Evolutionary conservation across 2,329 filamentous ascomycete species (phyloP).

Genomic region (Monosporascus cannonballus): DNA sequence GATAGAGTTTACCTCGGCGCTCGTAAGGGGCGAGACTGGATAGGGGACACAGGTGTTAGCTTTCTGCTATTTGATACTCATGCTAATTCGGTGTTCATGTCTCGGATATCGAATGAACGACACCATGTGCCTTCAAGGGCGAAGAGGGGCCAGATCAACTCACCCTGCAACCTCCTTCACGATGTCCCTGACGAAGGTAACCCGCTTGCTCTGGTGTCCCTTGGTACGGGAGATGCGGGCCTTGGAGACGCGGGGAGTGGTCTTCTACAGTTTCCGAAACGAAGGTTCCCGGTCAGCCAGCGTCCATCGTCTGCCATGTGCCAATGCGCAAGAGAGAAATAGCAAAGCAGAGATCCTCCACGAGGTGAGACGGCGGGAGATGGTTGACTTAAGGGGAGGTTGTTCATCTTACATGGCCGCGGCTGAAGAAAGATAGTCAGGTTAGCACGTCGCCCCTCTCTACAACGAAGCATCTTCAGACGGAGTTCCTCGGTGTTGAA

Average conservation of each 20-base stretch:
- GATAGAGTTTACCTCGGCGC: conserved; percentile 53
- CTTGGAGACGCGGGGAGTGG: conserved; percentile 71
- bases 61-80: background rate
- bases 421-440: conserved; percentile 35
- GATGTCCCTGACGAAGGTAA: conserved; percentile 92
- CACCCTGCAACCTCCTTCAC: conserved; percentile 98
- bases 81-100: too few species aligned
- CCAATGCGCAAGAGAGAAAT: conserved; percentile 23
- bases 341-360: conserved; percentile 62
- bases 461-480: too few species aligned
- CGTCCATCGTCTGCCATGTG: conserved; percentile 55
- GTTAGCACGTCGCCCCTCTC: background rate
- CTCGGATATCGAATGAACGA: too few species aligned
- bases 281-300: conserved; percentile 40
- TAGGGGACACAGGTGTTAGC: conserved; percentile 22
- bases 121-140: background rate
- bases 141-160: conserved; percentile 29
- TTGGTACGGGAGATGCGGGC: conserved; percentile 79
- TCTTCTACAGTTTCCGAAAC: conserved; percentile 58
- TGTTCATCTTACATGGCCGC: conserved; percentile 53
- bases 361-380: conserved; percentile 56
- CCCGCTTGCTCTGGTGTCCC: conserved; percentile 94
- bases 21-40: conserved; percentile 83
- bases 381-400: conserved; percentile 3
- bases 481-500: too few species aligned